These are phyloP conservation scores for Lentinula raphanica DNA, from an alignment of 768 basidiomycete species.

Conservation along the genomic window DNA sequence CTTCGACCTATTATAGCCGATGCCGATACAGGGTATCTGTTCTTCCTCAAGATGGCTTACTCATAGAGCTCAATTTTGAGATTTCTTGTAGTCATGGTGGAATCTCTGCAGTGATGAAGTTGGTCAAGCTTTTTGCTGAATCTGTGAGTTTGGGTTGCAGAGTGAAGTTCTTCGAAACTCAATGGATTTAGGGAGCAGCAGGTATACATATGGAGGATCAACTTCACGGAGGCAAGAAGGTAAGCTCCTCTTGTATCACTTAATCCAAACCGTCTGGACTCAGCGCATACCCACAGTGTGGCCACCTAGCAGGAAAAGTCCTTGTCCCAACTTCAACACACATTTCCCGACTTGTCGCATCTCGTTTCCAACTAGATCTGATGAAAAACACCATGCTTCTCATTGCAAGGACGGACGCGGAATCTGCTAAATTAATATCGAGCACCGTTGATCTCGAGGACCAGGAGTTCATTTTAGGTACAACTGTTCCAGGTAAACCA, in stretches of 20 bases:
- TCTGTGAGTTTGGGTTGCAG: slow-evolving; percentile 40
- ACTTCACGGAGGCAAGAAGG: slow-evolving; percentile 91
- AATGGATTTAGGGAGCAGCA: slow-evolving; percentile 66
- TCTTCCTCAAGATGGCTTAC: not conserved
- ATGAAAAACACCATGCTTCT: slow-evolving; percentile 83
- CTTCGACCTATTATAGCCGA: slow-evolving; percentile 91
- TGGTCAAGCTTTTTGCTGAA: slow-evolving; percentile 92
- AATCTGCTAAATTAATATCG: slow-evolving; percentile 79
- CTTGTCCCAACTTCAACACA: slow-evolving; percentile 88
- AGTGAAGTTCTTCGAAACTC: not conserved
- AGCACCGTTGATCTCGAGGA: slow-evolving; percentile 80
- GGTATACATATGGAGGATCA: slow-evolving; percentile 94
- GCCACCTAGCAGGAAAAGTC: slow-evolving; percentile 88
- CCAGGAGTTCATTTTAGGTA: slow-evolving; percentile 73
- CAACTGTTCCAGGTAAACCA: slow-evolving; percentile 41
- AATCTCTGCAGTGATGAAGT: slow-evolving; percentile 90
- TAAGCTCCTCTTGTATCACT: slow-evolving; percentile 15
- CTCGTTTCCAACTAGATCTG: slow-evolving; percentile 88
- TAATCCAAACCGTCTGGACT: not conserved
- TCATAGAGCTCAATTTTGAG: not conserved
- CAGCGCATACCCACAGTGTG: slow-evolving; percentile 45
- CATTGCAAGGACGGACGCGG: slow-evolving; percentile 90
- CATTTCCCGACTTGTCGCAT: slow-evolving; percentile 74
- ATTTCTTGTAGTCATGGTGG: slow-evolving; percentile 70
- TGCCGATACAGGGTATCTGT: slow-evolving; percentile 81